Evolutionary conservation across 345 rosid species (phyloP).

Genomic region (Salix caprea): DNA sequence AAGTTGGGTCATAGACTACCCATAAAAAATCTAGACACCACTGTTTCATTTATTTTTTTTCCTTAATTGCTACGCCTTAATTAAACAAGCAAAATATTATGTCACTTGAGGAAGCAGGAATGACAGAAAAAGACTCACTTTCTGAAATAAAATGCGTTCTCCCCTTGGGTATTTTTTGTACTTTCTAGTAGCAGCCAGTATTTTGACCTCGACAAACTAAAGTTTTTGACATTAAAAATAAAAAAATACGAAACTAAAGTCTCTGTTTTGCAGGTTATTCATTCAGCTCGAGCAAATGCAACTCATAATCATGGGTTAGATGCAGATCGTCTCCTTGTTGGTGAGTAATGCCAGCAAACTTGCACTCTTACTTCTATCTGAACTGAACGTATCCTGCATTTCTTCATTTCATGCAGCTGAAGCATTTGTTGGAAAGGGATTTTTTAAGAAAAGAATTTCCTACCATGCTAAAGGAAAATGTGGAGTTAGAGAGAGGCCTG

Average conservation of each 20-base stretch:
- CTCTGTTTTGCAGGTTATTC: conserved; percentile 57
- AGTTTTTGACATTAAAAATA: background rate
- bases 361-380: background rate
- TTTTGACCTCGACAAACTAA: background rate
- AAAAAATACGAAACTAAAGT: background rate
- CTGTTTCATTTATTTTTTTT: too few species aligned
- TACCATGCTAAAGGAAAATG: conserved; percentile 61
- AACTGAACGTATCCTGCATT: background rate
- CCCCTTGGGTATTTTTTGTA: background rate
- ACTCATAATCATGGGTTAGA: conserved; percentile 87
- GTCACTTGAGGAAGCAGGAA: background rate
- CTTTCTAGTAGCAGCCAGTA: background rate
- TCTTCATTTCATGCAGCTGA: conserved; percentile 47
- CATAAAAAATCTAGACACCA: too few species aligned
- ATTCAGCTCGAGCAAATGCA: conserved; percentile 91
- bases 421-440: conserved; percentile 90
- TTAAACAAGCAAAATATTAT: background rate
- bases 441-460: conserved; percentile 53
- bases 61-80: background rate
- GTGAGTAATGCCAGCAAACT: conserved; percentile 36
- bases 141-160: background rate
- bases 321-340: conserved; percentile 76
- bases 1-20: too few species aligned
- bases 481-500: conserved; percentile 59
- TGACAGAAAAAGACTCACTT: background rate